phyloP scores from a whole-genome alignment of 2,329 filamentous ascomycete genomes.

The Endothia cerciana region DNA sequence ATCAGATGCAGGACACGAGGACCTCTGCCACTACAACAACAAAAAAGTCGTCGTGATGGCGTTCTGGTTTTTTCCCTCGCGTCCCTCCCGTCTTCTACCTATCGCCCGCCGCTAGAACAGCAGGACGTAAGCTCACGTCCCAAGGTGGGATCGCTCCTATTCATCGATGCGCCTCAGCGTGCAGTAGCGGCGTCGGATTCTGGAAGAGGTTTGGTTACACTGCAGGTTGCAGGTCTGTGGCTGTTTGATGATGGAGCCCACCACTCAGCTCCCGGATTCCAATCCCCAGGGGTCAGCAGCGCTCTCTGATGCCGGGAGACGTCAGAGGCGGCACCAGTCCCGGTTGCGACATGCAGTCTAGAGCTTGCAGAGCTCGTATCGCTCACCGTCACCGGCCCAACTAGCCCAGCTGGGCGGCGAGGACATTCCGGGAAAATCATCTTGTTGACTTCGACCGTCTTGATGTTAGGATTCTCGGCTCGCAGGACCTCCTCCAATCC shows the following conservation, averaged over 20 bases:
- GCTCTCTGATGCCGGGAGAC: conserved; percentile 3
- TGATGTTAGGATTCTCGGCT: neutral
- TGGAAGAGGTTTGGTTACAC: conserved; percentile 22
- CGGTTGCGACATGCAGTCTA: conserved; percentile 14
- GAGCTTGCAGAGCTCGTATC: conserved; percentile 10
- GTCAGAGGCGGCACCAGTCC: conserved; percentile 16
- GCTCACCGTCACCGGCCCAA: neutral
- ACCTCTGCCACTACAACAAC: neutral
- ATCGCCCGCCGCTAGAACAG: neutral
- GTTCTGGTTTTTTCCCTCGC: neutral
- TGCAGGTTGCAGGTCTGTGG: conserved; percentile 25
- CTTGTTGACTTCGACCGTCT: neutral
- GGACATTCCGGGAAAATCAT: neutral
- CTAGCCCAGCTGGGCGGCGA: neutral
- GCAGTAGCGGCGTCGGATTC: conserved; percentile 21
- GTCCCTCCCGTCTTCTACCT: neutral
- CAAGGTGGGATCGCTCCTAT: neutral
- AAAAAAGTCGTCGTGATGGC: neutral
- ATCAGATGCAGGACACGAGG: neutral
- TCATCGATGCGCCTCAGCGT: conserved; percentile 3
- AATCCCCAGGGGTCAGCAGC: conserved; percentile 10
- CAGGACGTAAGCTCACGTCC: neutral
- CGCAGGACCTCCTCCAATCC: no score
- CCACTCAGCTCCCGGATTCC: neutral
- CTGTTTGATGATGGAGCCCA: conserved; percentile 14